Conservation (phyloP, 257 asterid genomes). For the Scutellaria barbata region DNA sequence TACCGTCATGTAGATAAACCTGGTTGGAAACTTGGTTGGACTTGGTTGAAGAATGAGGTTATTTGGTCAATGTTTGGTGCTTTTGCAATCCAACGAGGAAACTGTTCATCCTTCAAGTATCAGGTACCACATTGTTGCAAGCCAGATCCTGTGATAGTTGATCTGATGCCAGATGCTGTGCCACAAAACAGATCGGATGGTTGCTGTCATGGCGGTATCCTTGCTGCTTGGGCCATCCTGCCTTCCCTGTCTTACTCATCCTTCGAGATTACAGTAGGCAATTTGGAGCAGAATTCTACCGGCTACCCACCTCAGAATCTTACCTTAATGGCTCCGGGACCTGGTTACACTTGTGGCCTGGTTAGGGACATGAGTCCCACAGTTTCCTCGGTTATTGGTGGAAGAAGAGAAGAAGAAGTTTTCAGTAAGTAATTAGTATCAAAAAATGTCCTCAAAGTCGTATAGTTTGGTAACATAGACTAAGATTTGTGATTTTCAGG, state of each 20-base stretch:
- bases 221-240: constrained; percentile 55
- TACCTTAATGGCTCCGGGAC: constrained; percentile 65
- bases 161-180: constrained; percentile 49
- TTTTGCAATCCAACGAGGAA: constrained; percentile 60
- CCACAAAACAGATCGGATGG: constrained; percentile 43
- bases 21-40: constrained; percentile 83
- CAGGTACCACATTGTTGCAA: constrained; percentile 65
- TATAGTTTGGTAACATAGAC: background rate
- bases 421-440: constrained; percentile 49
- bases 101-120: constrained; percentile 56
- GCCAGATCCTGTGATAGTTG: constrained; percentile 51
- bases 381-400: constrained; percentile 55
- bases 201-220: constrained; percentile 63
- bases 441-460: background rate
- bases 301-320: constrained; percentile 50
- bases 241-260: constrained; percentile 52
- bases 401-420: constrained; percentile 67
- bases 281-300: constrained; percentile 52
- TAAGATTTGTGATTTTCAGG: constrained; percentile 36
- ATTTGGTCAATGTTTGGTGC: constrained; percentile 72
- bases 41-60: constrained; percentile 55
- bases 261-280: constrained; percentile 61
- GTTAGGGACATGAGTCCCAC: constrained; percentile 56
- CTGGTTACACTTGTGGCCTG: constrained; percentile 63
- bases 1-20: constrained; percentile 66